Base-by-base conservation (phyloP, 768 basidiomycete genomes). In the Lactarius psammicola region DNA sequence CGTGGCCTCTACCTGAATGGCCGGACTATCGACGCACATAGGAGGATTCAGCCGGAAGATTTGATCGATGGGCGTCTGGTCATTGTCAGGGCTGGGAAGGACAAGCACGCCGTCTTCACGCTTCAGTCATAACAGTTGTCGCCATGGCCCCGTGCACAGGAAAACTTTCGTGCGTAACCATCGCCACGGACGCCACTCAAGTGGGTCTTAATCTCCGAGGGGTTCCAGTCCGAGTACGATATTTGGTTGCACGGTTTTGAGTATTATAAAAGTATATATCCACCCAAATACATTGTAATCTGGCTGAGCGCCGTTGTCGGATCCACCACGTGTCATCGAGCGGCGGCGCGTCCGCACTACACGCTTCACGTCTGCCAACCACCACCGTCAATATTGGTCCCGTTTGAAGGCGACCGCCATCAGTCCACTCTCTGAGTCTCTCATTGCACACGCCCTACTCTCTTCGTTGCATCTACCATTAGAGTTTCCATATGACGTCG, bases 1-100 rank as follows among this genome's bases (percentile, higher is more conserved):
- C 61, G 64, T 30, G 69, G 69, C 26, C 62, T 70, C 28, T 70
- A 70, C 49, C 9, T 70, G 40, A 70, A 70, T 6, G 69, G 68
- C 20, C 62, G 34, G 33, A 44, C 68, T 28, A 56, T 69, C 18
- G 46, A 56, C 18, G 59, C 42, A 28, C 34, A 62, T 28, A 60
- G 33, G 59, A 49, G 17, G 42, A 28, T 69, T 28, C 59, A 59
- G 20, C 38, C 62, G 7, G 49, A 7, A 18, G 68, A 70, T 42
- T 62, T 70, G 44, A 58, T 70, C 34, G 69, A 56, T 51, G 68
- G 62, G 42, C 67, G 68, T 15, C 46, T 70, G 42, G 31, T 66
- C 36, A 63, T 70, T 42, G 42, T 70, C 56, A 68, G 69, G n/a
- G 68, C 67, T 54, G 69, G 69, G 44, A 69, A 60, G 49, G 57